phyloP scores from a whole-genome alignment of 139 green algal species.

The Gonium pectorale region DNA sequence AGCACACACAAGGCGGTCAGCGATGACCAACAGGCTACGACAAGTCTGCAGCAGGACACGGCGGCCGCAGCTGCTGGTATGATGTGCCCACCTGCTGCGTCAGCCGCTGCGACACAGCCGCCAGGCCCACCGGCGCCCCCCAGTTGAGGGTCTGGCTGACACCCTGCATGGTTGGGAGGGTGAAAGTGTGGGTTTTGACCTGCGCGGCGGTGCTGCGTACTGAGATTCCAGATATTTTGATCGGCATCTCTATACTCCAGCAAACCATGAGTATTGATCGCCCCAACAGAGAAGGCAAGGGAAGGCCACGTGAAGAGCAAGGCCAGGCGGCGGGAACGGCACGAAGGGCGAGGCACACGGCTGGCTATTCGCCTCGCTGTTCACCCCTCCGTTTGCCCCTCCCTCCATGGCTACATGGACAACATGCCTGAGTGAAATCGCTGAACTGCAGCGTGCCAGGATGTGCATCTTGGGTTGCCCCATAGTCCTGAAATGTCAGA shows the following conservation, averaged over 20 bases:
- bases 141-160: constrained; percentile 40
- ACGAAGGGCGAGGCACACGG: neutral
- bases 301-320: neutral
- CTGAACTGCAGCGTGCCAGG: constrained; percentile 28
- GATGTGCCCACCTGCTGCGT: neutral
- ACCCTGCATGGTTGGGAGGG: neutral
- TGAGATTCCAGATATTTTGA: too few species aligned
- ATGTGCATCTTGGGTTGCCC: constrained; percentile 41
- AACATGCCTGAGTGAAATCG: constrained; percentile 34
- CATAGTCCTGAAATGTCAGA: constrained; percentile 51
- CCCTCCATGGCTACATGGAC: neutral
- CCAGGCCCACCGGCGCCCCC: constrained; percentile 1
- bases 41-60: too few species aligned
- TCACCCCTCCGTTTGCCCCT: neutral
- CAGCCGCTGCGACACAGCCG: neutral
- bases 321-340: too few species aligned
- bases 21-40: too few species aligned
- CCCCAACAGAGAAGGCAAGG: neutral
- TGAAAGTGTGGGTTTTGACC: neutral
- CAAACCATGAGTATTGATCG: too few species aligned
- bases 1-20: too few species aligned
- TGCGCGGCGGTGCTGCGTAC: neutral
- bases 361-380: too few species aligned
- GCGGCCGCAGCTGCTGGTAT: too few species aligned
- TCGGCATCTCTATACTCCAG: too few species aligned